These are phyloP conservation scores for Saraca asoca DNA, from an alignment of 331 rosid species.

Conservation along the genomic window DNA sequence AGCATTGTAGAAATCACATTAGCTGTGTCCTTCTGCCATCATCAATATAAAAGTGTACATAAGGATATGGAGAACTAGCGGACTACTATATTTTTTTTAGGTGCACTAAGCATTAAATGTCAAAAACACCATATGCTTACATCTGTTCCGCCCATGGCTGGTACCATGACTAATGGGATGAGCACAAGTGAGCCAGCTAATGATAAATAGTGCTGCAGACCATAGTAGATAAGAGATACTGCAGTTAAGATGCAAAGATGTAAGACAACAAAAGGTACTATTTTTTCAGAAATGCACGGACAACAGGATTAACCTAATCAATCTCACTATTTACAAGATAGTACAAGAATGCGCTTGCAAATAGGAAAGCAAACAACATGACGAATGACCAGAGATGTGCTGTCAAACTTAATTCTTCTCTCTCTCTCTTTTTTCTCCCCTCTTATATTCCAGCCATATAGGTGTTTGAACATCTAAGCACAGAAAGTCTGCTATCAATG, in stretches of 20 bases:
- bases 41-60: constrained; percentile 28
- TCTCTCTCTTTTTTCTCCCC: not conserved
- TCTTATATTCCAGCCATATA: not conserved
- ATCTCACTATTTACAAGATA: constrained; percentile 15
- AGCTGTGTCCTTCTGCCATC: constrained; percentile 76
- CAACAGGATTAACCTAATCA: constrained; percentile 25
- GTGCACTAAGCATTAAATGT: constrained; percentile 31
- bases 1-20: constrained; percentile 82
- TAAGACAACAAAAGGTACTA: constrained; percentile 28
- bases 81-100: constrained; percentile 2
- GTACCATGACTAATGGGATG: constrained; percentile 79
- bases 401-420: too few species aligned
- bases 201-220: constrained; percentile 86
- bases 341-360: not conserved
- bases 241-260: constrained; percentile 43
- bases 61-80: constrained; percentile 6
- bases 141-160: constrained; percentile 90
- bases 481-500: not conserved
- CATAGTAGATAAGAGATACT: constrained; percentile 70
- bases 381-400: not conserved
- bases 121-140: constrained; percentile 52
- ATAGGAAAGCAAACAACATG: constrained; percentile 2
- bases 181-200: constrained; percentile 83
- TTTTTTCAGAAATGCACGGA: constrained; percentile 16
- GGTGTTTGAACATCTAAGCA: constrained; percentile 16